Base-by-base conservation (phyloP, 129 eudicot genomes). In the Mikania micrantha region DNA sequence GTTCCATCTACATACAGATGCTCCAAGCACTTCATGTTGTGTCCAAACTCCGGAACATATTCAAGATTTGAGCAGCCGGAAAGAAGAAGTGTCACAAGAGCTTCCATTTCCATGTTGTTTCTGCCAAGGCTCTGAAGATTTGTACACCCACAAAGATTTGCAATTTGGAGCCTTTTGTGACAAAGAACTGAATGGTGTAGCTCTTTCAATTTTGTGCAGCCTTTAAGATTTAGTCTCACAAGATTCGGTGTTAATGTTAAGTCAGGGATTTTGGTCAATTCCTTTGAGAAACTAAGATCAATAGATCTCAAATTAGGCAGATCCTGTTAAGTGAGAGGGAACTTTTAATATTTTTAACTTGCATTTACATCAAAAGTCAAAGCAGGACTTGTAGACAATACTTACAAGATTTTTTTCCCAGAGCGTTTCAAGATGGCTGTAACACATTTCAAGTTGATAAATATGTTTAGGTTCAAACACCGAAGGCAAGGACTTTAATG, bases 381-480 rank as follows among this genome's bases (percentile, higher is more conserved):
- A n/a, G n/a, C 72, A 48, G 1, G 61, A 66, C 16, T 35, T 9
- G 13, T 21, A 32, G 21, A 67, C 12, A 32, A 6, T 49, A 67
- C 72, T 67, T 52, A 58, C n/a, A n/a, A n/a, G n/a, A n/a, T n/a
- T n/a, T n/a, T n/a, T n/a, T n/a, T n/a, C n/a, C n/a, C n/a, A n/a
- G 21, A 54, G 66, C 22, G 53, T 70, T 70, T 56, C 28, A 70
- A 70, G 66, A 16, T 59, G 75, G 53, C 66, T 70, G 17, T 31
- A 56, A 70, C 75, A 29, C 75, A 70, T 70, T 16, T 70, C 66
- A 56, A 70, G 28, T 70, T 13, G 41, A 70, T 36, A 70, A 12
- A 70, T 70, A 48, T 49, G 61, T 20, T 19, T 32, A 12, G 72
- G 72, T 19, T 12, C 19, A 45, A 67, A 67, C 20, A 9, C 24